phyloP scores from a whole-genome alignment of 345 rosid species.

The Ceriops zippeliana region DNA sequence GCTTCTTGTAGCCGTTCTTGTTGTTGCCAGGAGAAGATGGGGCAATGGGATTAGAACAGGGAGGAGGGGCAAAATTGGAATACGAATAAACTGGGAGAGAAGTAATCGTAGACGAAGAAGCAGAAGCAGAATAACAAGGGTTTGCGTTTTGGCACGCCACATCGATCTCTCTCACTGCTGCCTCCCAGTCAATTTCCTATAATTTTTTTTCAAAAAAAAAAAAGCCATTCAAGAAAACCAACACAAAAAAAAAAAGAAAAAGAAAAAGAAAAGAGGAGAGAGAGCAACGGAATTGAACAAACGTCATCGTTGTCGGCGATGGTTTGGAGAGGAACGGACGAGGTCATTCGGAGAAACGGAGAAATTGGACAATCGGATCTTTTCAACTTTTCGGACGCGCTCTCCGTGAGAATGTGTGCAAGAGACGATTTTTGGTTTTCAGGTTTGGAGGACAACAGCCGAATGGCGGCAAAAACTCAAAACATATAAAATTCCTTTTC shows the following conservation, averaged over 20 bases:
- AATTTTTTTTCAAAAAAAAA: neutral
- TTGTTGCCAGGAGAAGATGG: neutral
- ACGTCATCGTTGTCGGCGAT: slow-evolving; percentile 54
- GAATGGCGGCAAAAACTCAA: slow-evolving; percentile 39
- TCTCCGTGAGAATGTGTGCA: neutral
- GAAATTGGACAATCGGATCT: neutral
- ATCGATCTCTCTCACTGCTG: slow-evolving; percentile 81
- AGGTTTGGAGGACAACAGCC: neutral
- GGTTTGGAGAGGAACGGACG: slow-evolving; percentile 29
- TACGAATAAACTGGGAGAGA: neutral
- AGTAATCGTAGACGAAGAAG: slow-evolving; percentile 15
- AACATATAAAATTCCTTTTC: neutral
- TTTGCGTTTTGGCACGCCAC: slow-evolving; percentile 46
- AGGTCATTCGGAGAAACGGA: slow-evolving; percentile 28
- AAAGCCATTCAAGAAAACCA: neutral
- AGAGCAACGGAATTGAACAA: slow-evolving; percentile 4
- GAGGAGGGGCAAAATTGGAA: slow-evolving; percentile 28
- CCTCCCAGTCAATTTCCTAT: slow-evolving; percentile 93
- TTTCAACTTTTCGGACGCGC: neutral
- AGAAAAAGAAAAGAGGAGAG: neutral
- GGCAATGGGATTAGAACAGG: neutral
- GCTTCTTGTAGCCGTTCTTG: slow-evolving; percentile 13
- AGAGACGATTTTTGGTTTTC: neutral
- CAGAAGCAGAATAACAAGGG: slow-evolving; percentile 30
- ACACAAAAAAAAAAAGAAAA: neutral